These are phyloP conservation scores for Marsdenia floribunda DNA, from an alignment of 257 asterid genomes.

Conservation along the genomic window DNA sequence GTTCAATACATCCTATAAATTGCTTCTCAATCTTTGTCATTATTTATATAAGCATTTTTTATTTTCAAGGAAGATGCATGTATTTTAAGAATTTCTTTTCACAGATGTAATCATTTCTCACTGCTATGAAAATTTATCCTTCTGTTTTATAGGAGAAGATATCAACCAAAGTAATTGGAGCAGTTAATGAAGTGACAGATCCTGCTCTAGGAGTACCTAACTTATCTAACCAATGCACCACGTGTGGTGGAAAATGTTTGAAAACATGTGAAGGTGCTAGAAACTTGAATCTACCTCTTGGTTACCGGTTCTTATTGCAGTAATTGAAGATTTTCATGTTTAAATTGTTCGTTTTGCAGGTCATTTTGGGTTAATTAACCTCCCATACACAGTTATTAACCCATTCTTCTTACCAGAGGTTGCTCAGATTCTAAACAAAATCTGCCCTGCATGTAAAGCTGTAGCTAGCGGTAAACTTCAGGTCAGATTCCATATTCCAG, in stretches of 20 bases:
- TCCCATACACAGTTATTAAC: conserved; percentile 65
- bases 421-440: conserved; percentile 64
- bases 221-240: conserved; percentile 44
- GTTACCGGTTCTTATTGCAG: conserved; percentile 11
- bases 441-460: conserved; percentile 88
- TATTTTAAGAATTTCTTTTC: background rate
- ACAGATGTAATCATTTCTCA: background rate
- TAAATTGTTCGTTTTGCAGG: conserved; percentile 52
- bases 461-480: conserved; percentile 41
- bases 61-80: background rate
- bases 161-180: conserved; percentile 42
- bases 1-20: background rate
- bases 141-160: conserved; percentile 45
- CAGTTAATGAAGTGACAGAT: conserved; percentile 71
- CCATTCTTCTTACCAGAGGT: conserved; percentile 77
- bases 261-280: conserved; percentile 79
- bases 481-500: conserved; percentile 55
- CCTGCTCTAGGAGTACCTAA: conserved; percentile 81
- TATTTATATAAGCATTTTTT: too few relatives aligned
- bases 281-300: conserved; percentile 18
- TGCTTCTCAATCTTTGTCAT: background rate
- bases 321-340: conserved; percentile 9
- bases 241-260: conserved; percentile 67
- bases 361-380: conserved; percentile 78
- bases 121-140: conserved; percentile 13